phyloP scores from a whole-genome alignment of 495 filamentous ascomycete genomes.

The Achaetomiella virescens region DNA sequence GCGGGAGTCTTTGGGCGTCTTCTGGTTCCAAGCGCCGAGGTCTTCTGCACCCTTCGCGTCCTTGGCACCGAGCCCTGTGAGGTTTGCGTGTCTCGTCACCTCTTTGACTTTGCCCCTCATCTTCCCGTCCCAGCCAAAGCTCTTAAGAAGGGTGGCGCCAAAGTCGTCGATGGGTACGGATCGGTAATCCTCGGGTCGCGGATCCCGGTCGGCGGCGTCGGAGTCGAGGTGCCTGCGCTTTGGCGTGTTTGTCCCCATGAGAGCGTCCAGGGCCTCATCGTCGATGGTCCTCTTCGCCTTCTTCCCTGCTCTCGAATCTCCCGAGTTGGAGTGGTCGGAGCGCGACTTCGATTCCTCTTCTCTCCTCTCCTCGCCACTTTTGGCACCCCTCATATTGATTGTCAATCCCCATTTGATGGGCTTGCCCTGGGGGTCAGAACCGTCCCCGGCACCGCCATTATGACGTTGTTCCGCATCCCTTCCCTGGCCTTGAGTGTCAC shows the following conservation, averaged over 20 bases:
- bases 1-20: slow-evolving; percentile 21
- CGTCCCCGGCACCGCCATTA: background rate
- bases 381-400: slow-evolving; percentile 29
- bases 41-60: slow-evolving; percentile 68
- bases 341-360: background rate
- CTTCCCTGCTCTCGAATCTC: slow-evolving; percentile 20
- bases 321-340: slow-evolving; percentile 3
- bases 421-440: slow-evolving; percentile 34
- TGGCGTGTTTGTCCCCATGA: slow-evolving; percentile 51
- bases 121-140: slow-evolving; percentile 94
- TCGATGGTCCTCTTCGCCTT: slow-evolving; percentile 52
- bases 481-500: background rate
- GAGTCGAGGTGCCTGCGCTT: slow-evolving; percentile 47
- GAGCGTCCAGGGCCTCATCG: slow-evolving; percentile 71
- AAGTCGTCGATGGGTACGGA: slow-evolving; percentile 91
- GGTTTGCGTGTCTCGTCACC: slow-evolving; percentile 60
- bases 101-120: slow-evolving; percentile 46
- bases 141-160: slow-evolving; percentile 76
- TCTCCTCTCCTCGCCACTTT: background rate
- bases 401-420: slow-evolving; percentile 41
- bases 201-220: slow-evolving; percentile 63
- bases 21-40: slow-evolving; percentile 35
- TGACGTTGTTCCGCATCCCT: background rate
- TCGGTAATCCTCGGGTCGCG: slow-evolving; percentile 77
- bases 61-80: slow-evolving; percentile 77